Evolutionary conservation across 139 green algal species (phyloP).

Genomic region (Chlorella sp.): DNA sequence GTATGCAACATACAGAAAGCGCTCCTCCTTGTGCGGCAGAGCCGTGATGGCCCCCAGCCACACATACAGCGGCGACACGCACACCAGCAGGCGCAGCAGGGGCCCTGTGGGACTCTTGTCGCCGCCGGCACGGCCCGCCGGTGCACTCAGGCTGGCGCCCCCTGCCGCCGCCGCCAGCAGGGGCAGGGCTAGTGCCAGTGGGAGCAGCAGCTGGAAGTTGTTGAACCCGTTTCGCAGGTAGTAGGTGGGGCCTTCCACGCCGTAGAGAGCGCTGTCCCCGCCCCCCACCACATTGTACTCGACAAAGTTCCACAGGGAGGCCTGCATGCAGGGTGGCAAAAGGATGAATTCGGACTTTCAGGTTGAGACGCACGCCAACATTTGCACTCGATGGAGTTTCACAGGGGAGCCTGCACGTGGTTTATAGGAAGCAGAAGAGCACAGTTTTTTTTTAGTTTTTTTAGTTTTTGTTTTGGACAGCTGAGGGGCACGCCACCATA

Average conservation of each 20-base stretch:
- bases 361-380: too few species aligned
- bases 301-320: conserved; percentile 82
- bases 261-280: conserved; percentile 80
- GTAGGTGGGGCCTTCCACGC: conserved; percentile 72
- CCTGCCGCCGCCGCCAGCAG: conserved; percentile 4
- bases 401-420: conserved; percentile 58
- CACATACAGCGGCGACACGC: conserved; percentile 62
- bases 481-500: too few species aligned
- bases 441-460: too few species aligned
- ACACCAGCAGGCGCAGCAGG: conserved; percentile 29
- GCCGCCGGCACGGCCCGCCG: neutral
- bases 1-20: conserved; percentile 85
- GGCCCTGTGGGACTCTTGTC: neutral
- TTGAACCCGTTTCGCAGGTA: conserved; percentile 79
- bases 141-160: neutral
- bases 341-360: too few species aligned
- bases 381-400: conserved; percentile 86
- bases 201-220: conserved; percentile 67
- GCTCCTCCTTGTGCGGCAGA: conserved; percentile 89
- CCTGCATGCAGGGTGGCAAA: conserved; percentile 28
- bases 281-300: conserved; percentile 77
- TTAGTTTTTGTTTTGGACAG: neutral
- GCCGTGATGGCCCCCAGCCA: conserved; percentile 75
- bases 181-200: conserved; percentile 55
- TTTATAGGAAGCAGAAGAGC: too few species aligned